phyloP scores from a whole-genome alignment of 257 asterid species.

The Jasminum sambac region DNA sequence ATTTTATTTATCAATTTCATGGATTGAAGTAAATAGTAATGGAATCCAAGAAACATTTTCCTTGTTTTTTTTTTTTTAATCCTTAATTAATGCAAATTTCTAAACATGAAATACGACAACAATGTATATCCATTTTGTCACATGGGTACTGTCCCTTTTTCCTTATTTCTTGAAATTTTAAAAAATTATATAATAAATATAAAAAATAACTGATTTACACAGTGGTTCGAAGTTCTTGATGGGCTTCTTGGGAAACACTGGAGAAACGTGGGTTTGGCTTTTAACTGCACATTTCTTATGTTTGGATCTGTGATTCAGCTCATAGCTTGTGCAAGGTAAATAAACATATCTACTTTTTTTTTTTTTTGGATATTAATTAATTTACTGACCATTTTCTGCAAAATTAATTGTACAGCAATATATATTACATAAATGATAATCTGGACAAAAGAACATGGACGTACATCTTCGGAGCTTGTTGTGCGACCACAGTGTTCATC shows the following conservation, averaged over 20 bases:
- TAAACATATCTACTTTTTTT: not conserved
- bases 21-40: too few relatives aligned
- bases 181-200: not conserved
- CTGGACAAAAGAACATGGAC: conserved; percentile 45
- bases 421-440: conserved; percentile 53
- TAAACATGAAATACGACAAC: not conserved
- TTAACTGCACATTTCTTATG: conserved; percentile 40
- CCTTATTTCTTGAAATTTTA: not conserved
- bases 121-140: not conserved
- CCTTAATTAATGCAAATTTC: not conserved
- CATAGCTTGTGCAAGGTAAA: conserved; percentile 54
- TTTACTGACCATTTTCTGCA: not conserved
- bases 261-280: conserved; percentile 49
- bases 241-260: conserved; percentile 53
- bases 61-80: too few relatives aligned
- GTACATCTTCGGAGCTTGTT: conserved; percentile 29
- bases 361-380: not conserved
- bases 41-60: too few relatives aligned
- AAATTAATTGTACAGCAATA: conserved; percentile 37
- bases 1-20: too few relatives aligned
- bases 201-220: not conserved
- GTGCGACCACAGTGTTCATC: conserved; percentile 29
- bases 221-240: conserved; percentile 57
- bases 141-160: not conserved
- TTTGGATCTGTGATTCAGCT: conserved; percentile 55